Base-by-base conservation (phyloP, 129 eudicot species). In the Flaveria sonorensis region DNA sequence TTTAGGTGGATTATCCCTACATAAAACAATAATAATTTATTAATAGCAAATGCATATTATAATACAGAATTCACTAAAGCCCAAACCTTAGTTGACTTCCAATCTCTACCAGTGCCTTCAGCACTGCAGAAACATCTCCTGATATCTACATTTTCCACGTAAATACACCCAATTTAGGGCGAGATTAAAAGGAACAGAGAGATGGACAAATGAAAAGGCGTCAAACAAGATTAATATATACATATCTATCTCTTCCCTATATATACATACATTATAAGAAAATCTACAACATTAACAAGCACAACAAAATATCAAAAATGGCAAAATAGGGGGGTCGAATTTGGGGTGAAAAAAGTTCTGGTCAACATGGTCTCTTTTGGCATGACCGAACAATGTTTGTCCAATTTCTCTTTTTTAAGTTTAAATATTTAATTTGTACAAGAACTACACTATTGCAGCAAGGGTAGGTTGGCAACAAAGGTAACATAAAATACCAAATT, bases 1-100 rank as follows among this genome's bases (percentile, higher is more conserved):
- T 70, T 91, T 91, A 62, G 99, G 95, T 18, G 99, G 97, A 73
- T 94, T 89, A 18, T 81, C 87, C 89, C 99, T 94, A 79, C 13
- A 67, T 10, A 70, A 14, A 70, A 24, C 42, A 76, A 13, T 3
- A 11, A 14, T 18, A 42, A 59, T 46, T 23, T 47, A 62, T 13
- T 10, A 53, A 57, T 64, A 72, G 48, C 32, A 72, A 28, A 78
- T 14, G 63, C 63, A 75, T 15, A 11, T 19, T 66, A 71, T 26
- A 60, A 23, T 47, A 53, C 48, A 55, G 43, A 42, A 51, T 36
- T 19, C 15, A 23, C 56, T 32, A 50, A 42, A 62, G 51, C 12
- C 18, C 70, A 70, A 50, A 94, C 99, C 99, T 91, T 62, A 94
- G 86, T 70, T 84, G 93, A 74, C 88, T 72, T 56, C 97, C 99